Percentiles rank a stretch among this genome's conserved stretches.
Conservation (phyloP, 306 rosid genomes). For the Dalbergia cochinchinensis region DNA sequence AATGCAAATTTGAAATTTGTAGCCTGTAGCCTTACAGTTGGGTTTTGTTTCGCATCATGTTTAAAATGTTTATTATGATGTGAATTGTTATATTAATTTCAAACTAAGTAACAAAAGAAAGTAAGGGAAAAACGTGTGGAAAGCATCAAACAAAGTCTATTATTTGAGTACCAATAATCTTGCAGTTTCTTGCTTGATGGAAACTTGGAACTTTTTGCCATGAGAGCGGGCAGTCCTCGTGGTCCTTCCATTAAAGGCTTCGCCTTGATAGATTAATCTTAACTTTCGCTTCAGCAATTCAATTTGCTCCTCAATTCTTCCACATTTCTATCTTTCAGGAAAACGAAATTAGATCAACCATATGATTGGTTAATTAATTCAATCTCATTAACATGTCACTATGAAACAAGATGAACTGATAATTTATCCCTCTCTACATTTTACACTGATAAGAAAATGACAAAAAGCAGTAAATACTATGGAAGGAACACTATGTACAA, state of each 20-base stretch:
- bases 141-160: not conserved
- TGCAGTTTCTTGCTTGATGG: constrained; percentile 91
- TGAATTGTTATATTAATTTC: not conserved
- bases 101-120: not conserved
- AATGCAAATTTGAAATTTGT: too few relatives aligned
- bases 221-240: constrained; percentile 93
- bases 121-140: not conserved
- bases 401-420: not conserved
- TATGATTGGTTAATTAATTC: not conserved
- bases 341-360: constrained; percentile 16
- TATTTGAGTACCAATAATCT: constrained; percentile 74
- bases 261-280: constrained; percentile 76
- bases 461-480: too few relatives aligned
- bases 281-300: constrained; percentile 81
- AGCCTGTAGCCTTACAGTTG: not conserved
- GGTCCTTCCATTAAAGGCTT: constrained; percentile 85
- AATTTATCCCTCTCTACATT: not conserved
- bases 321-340: constrained; percentile 66
- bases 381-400: constrained; percentile 9
- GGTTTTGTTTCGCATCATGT: not conserved
- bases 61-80: not conserved
- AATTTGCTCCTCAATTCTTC: constrained; percentile 83
- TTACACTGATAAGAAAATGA: too few relatives aligned
- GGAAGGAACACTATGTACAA: not conserved
- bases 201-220: constrained; percentile 90